Base-by-base conservation (phyloP, 1,284 basidiomycete genomes). In the Thelephora terrestris region DNA sequence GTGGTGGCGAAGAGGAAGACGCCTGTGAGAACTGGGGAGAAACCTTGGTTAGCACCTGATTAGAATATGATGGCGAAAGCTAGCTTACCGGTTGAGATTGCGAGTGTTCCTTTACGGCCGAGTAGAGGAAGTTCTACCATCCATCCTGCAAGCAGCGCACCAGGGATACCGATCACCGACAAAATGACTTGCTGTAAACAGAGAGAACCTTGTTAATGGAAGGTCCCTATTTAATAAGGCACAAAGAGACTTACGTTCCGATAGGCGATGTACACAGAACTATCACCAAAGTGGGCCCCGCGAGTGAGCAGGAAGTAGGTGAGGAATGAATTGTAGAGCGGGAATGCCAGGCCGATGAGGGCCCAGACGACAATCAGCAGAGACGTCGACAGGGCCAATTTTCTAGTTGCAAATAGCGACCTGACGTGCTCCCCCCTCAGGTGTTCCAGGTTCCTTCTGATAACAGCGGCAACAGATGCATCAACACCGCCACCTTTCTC, bases 301-400 rank as follows among this genome's bases (percentile, higher is more conserved):
- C 79, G 71, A 20, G 68, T 76, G 18, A 71, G 66, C 17, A 84
- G 68, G 59, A 76, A 77, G 50, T 75, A 80, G 1, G 75, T 76
- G 18, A 81, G 69, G 56, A 81, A 86, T 43, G 71, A 75, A 63
- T 84, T 81, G 64, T 74, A 68, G 71, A 87, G 61, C 29, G 85
- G 80, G 60, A 83, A 86, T 2, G 82, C 82, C 10, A 88, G 74
- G 4, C 84, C 85, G 50, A 87, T 86, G 36, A 86, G 65, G 2
- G 76, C 79, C 80, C 81, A 87, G 7, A 84, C 55, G 25, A 71
- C 53, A 39, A 84, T 78, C 52, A 84, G 60, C 38, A 86, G 57
- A 35, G 61, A 69, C 1, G 82, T 85, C 42, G 79, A 82, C 57
- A 67, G 78, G 0, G 79, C 80, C 52, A 85, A 57, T 56, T 78